Percentiles rank a stretch among this genome's conserved stretches.
phyloP scores from a whole-genome alignment of 176 grass and related monocot species.

The Carex littledalei region DNA sequence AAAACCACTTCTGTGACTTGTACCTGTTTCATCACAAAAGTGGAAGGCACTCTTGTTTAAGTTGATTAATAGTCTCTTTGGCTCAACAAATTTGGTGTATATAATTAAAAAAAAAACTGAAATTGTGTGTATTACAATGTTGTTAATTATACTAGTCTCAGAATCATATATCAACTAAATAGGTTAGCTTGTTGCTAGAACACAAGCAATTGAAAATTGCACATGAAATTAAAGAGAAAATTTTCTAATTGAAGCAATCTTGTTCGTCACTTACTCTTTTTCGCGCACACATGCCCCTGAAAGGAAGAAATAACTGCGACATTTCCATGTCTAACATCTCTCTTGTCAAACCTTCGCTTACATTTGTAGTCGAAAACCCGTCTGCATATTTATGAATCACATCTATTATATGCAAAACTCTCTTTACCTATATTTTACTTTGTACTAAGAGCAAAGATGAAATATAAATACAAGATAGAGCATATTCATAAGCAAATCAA shows the following conservation, averaged over 20 bases:
- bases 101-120: background rate
- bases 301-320: conserved; percentile 60
- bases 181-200: background rate
- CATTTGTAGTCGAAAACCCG: conserved; percentile 47
- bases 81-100: background rate
- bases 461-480: background rate
- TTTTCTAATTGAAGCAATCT: background rate
- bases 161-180: background rate
- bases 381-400: conserved; percentile 32
- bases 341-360: conserved; percentile 18
- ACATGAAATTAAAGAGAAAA: conserved; percentile 7
- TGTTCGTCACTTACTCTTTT: conserved; percentile 44
- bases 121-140: background rate
- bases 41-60: background rate
- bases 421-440: background rate
- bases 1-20: conserved; percentile 55
- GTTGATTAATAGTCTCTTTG: background rate
- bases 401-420: background rate
- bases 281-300: conserved; percentile 52
- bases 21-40: conserved; percentile 28
- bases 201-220: background rate
- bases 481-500: background rate
- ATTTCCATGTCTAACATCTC: conserved; percentile 54
- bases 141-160: conserved; percentile 1
- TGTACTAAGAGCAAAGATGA: background rate